These are phyloP conservation scores for Elaeis guineensis DNA, from an alignment of 176 grass and related monocot genomes.

Conservation along the genomic window DNA sequence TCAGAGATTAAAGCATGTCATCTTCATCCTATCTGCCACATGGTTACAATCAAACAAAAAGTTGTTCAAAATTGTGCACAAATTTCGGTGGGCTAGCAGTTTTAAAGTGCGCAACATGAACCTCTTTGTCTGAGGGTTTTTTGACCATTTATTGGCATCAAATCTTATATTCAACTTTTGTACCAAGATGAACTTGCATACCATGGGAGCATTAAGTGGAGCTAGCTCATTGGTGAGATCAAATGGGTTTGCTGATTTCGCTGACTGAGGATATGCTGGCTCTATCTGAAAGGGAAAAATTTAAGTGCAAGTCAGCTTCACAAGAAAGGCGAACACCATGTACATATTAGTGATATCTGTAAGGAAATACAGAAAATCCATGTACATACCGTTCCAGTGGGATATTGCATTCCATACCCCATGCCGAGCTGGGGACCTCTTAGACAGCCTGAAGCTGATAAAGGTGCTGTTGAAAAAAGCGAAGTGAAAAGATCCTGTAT, in stretches of 20 bases:
- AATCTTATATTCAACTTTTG: background rate
- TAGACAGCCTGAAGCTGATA: constrained; percentile 56
- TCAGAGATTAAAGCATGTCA: too few species aligned
- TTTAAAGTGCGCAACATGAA: too few species aligned
- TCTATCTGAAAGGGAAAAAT: constrained; percentile 45
- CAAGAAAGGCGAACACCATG: background rate
- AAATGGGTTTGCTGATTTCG: constrained; percentile 81
- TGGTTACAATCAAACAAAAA: too few species aligned
- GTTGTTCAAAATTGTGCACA: too few species aligned
- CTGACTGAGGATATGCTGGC: constrained; percentile 46
- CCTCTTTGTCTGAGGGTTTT: background rate
- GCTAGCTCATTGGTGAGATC: constrained; percentile 57
- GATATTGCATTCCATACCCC: constrained; percentile 82
- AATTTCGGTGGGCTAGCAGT: too few species aligned
- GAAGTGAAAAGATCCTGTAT: constrained; percentile 83
- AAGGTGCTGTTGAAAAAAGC: constrained; percentile 52
- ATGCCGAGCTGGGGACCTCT: constrained; percentile 63
- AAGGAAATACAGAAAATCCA: constrained; percentile 1
- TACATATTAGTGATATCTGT: background rate
- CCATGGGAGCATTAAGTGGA: constrained; percentile 38
- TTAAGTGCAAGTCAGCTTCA: constrained; percentile 16
- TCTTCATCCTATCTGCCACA: too few species aligned
- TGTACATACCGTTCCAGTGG: constrained; percentile 46
- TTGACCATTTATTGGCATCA: constrained; percentile 13
- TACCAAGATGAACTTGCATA: constrained; percentile 15